Conservation (phyloP, 305 asterid species). For the Caryopteris hybrid region DNA sequence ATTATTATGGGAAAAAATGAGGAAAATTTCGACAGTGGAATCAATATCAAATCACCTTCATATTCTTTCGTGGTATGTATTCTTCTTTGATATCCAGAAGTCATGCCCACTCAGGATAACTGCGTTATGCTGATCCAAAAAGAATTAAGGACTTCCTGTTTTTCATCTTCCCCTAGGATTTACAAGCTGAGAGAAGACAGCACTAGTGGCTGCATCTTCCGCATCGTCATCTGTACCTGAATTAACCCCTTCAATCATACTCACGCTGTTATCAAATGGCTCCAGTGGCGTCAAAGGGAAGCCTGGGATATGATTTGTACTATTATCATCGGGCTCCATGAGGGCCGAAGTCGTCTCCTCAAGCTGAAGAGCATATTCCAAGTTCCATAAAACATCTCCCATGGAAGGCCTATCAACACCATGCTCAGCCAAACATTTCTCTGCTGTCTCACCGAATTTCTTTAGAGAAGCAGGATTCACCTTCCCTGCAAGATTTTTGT, state of each 20-base stretch:
- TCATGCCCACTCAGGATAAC: neutral
- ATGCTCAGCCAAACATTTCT: constrained; percentile 86
- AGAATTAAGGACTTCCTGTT: neutral
- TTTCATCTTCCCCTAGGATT: constrained; percentile 97
- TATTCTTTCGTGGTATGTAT: constrained; percentile 19
- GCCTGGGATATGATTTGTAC: constrained; percentile 84
- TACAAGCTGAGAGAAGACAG: constrained; percentile 99
- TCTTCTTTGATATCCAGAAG: constrained; percentile 14
- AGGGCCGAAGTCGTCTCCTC: constrained; percentile 92
- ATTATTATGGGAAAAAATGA: constrained; percentile 16
- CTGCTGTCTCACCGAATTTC: constrained; percentile 97
- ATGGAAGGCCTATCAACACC: constrained; percentile 97
- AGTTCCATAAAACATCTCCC: constrained; percentile 98
- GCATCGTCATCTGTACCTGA: constrained; percentile 85
- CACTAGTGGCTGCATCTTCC: constrained; percentile 87
- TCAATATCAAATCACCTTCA: constrained; percentile 34
- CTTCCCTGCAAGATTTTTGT: constrained; percentile 70
- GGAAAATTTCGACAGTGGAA: constrained; percentile 25
- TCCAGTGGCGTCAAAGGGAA: constrained; percentile 62
- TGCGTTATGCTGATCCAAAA: constrained; percentile 4
- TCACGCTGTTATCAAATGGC: constrained; percentile 84
- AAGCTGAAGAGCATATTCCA: constrained; percentile 94
- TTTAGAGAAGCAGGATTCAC: constrained; percentile 82
- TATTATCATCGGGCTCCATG: constrained; percentile 81
- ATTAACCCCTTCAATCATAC: constrained; percentile 64